Evolutionary conservation across 192 early-diverging fungal species (phyloP), one percentile per base, ranked within the genome.

Genomic region (Piromyces finnis): DNA sequence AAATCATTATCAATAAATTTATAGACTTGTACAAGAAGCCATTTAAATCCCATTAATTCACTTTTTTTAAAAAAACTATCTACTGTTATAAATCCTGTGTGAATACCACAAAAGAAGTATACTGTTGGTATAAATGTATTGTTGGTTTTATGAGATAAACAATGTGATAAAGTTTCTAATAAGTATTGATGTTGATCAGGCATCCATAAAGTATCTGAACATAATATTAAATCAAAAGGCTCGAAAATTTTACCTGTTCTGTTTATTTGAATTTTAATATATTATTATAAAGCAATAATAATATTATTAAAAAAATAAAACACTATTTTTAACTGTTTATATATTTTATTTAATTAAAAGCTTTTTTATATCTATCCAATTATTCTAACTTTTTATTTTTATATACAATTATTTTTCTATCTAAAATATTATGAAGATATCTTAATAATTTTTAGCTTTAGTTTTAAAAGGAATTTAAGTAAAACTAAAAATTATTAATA

Each of bases 141-240:
- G 13, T 37, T 37, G 13, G 5, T 37, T 12, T 9, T 37, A 37
- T 68, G 51, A 7, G 26, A 27, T 68, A 68, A n/a, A 68, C 51
- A 68, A 26, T 68, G 0, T 0, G 51, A 68, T 68, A 68, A 68
- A 0, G 51, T 68, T 68, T 68, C 26, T 68, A 83, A 29, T 26
- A 83, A 30, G 36, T 78, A 81, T 68, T 83, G 51, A 41, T 83
- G 83, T 78, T 83, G 83, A 35, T 83, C 59, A 2, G 77, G 27
- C 81, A 83, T 83, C 83, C 83, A 83, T 18, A 83, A 37, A 18
- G 83, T 83, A 77, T 83, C 83, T 14, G 83, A 77, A 77, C 81
- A 79, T 27, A 83, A 36, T 29, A 83, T 83, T 29, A 37, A 14
- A 37, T 83, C 83, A 29, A 83, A 30, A 0, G 30, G 39, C 26